Evolutionary conservation across 83 land plant species (phyloP).

Genomic region (Larix sibirica): DNA sequence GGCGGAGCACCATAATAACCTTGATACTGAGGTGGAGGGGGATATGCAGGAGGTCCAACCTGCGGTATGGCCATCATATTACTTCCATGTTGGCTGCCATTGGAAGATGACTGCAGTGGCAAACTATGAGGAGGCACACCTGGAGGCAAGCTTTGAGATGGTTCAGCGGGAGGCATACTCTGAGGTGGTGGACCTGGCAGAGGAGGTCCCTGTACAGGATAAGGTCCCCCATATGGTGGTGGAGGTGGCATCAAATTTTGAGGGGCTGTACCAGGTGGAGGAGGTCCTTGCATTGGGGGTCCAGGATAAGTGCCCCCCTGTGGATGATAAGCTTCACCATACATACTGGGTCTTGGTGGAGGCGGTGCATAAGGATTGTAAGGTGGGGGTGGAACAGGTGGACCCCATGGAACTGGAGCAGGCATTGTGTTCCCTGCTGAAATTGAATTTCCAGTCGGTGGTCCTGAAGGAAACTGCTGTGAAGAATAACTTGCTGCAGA

Average conservation of each 20-base stretch:
- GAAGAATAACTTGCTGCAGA: constrained; percentile 25
- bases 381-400: constrained; percentile 13
- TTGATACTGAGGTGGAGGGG: constrained; percentile 21
- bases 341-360: constrained; percentile 8
- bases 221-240: constrained; percentile 3
- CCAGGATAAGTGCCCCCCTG: no score
- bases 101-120: constrained; percentile 25
- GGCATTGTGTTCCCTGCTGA: not conserved
- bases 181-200: constrained; percentile 14
- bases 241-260: constrained; percentile 11
- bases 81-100: constrained; percentile 21
- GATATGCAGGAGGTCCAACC: constrained; percentile 35
- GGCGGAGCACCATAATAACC: constrained; percentile 35
- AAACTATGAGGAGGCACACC: constrained; percentile 50
- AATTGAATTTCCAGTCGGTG: constrained; percentile 2
- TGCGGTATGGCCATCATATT: constrained; percentile 22
- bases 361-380: constrained; percentile 12
- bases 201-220: not conserved
- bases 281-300: constrained; percentile 3
- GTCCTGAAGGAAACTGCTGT: constrained; percentile 21
- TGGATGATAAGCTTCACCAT: constrained; percentile 9
- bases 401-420: constrained; percentile 18
- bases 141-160: constrained; percentile 51
- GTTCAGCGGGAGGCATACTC: constrained; percentile 29
- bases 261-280: constrained; percentile 4